These are phyloP conservation scores for Suhomyces sp. DNA, from an alignment of 805 yeast genomes.

Conservation along the genomic window DNA sequence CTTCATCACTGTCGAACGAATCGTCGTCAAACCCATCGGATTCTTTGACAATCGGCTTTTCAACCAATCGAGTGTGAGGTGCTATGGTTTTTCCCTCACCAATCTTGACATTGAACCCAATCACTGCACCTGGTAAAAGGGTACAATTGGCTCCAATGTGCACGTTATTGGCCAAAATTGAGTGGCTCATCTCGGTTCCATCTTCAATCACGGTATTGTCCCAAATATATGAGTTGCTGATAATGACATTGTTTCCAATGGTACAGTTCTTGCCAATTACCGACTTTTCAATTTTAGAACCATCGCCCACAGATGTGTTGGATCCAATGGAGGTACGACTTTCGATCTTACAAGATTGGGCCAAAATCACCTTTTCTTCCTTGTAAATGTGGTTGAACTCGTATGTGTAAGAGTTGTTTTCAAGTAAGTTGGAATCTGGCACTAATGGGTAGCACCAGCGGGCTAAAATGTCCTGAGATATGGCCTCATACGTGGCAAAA, in stretches of 20 bases:
- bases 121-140: constrained; percentile 67
- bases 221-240: constrained; percentile 83
- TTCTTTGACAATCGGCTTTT: constrained; percentile 38
- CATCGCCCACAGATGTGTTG: constrained; percentile 72
- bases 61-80: constrained; percentile 51
- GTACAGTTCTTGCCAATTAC: constrained; percentile 83
- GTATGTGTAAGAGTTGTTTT: constrained; percentile 71
- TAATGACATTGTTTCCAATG: constrained; percentile 73
- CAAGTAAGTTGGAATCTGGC: constrained; percentile 77
- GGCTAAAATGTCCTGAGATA: constrained; percentile 83
- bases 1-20: constrained; percentile 36
- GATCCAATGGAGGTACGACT: constrained; percentile 81
- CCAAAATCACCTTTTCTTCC: constrained; percentile 82
- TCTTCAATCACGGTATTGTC: constrained; percentile 75
- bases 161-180: constrained; percentile 70
- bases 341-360: constrained; percentile 87
- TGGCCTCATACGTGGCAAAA: constrained; percentile 89
- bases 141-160: constrained; percentile 49
- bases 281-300: constrained; percentile 61
- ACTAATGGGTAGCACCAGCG: constrained; percentile 92
- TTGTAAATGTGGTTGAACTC: constrained; percentile 86
- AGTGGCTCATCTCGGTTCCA: constrained; percentile 51
- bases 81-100: constrained; percentile 52
- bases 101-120: constrained; percentile 72
- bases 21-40: constrained; percentile 30